phyloP scores from a whole-genome alignment of 1,284 basidiomycete species.

The Mycena citricolor region DNA sequence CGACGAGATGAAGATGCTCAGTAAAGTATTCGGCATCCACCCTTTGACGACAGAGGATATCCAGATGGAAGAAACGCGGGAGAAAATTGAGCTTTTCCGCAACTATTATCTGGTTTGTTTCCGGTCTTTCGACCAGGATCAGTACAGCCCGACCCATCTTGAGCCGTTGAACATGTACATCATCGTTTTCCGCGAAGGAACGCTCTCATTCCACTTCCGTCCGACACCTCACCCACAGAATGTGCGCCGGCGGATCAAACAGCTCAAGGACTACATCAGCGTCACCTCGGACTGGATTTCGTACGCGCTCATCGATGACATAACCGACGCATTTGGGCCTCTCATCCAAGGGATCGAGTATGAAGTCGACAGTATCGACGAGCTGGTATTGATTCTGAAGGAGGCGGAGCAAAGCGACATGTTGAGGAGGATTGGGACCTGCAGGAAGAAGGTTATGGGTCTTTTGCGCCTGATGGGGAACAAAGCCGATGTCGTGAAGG shows the following conservation, averaged over 20 bases:
- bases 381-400: slow-evolving; percentile 95
- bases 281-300: slow-evolving; percentile 99
- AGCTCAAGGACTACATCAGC: slow-evolving; percentile 98
- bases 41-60: slow-evolving; percentile 99
- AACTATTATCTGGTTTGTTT: slow-evolving; percentile 99
- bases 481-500: slow-evolving; percentile 99
- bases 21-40: slow-evolving; percentile 95
- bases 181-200: slow-evolving; percentile 98
- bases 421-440: slow-evolving; percentile 88
- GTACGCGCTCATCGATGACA: slow-evolving; percentile 99
- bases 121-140: slow-evolving; percentile 98
- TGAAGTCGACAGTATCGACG: slow-evolving; percentile 98
- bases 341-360: slow-evolving; percentile 99
- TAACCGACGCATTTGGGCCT: slow-evolving; percentile 98
- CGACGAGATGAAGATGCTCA: slow-evolving; percentile 96
- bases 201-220: slow-evolving; percentile 96
- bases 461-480: slow-evolving; percentile 95
- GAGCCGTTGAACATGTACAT: slow-evolving; percentile 99
- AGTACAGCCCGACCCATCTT: slow-evolving; percentile 94
- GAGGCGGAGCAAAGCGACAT: slow-evolving; percentile 65
- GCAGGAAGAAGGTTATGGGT: slow-evolving; percentile 99
- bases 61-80: slow-evolving; percentile 97
- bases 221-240: slow-evolving; percentile 98
- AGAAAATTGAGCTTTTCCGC: slow-evolving; percentile 99
- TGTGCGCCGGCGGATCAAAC: slow-evolving; percentile 96